Percentiles rank a stretch among this genome's conserved stretches.
Evolutionary conservation across 768 basidiomycete species (phyloP).

Genomic region (Dictyophora rubrovolvata): DNA sequence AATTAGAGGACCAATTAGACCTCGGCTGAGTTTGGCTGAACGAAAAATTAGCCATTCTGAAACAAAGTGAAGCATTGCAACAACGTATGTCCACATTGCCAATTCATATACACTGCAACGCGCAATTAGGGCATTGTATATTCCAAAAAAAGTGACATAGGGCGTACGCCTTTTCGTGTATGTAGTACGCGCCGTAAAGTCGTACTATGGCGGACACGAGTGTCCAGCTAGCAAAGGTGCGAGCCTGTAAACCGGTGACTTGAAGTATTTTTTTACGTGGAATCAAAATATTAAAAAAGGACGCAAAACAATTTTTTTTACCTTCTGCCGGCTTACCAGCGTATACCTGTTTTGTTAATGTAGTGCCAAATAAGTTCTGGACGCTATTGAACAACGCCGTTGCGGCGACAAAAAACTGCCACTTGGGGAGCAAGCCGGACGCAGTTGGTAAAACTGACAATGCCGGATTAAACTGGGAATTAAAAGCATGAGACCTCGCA

Average conservation of each 20-base stretch:
- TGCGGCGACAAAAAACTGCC: conserved; percentile 75
- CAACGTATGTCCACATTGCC: conserved; percentile 76
- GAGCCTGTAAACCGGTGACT: conserved; percentile 83
- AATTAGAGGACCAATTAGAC: conserved; percentile 63
- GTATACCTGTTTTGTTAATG: conserved; percentile 73
- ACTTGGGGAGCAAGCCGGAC: conserved; percentile 69
- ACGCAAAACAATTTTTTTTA: conserved; percentile 27
- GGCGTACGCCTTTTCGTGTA: conserved; percentile 68
- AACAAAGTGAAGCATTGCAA: conserved; percentile 84
- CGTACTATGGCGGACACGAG: conserved; percentile 76
- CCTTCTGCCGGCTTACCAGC: conserved; percentile 30
- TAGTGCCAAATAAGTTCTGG: conserved; percentile 73
- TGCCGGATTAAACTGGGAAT: background rate
- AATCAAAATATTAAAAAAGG: conserved; percentile 11
- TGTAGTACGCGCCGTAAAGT: conserved; percentile 82
- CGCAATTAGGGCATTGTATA: conserved; percentile 4
- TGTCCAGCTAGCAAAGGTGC: conserved; percentile 91
- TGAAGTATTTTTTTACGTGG: conserved; percentile 6
- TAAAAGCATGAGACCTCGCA: background rate
- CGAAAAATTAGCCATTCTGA: conserved; percentile 80
- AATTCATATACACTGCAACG: conserved; percentile 73
- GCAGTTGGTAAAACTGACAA: conserved; percentile 50
- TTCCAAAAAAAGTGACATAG: background rate
- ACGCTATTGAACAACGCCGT: conserved; percentile 77
- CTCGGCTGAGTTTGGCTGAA: conserved; percentile 51